Base-by-base conservation (phyloP, 805 yeast genomes). In the Saccharomycopsis guyanensis region DNA sequence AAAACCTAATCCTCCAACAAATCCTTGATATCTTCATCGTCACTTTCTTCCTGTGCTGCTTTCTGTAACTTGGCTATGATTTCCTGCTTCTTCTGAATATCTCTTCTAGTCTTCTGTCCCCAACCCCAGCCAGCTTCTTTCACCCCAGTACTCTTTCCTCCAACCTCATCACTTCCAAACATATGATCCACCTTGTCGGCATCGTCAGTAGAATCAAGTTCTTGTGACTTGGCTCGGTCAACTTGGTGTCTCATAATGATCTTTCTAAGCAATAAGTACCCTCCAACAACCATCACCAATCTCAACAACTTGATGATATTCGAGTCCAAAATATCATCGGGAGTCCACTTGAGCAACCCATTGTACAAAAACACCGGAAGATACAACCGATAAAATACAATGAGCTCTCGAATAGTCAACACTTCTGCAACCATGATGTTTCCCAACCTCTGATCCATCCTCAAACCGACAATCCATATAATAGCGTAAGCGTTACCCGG, bases 41-140 rank as follows among this genome's bases (percentile, higher is more conserved):
- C 53, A 24, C 43, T 46, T 6, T 23, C 33, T 20, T 41, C 36
- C 15, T 34, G 33, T 16, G 43, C 45, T 8, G 38, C 13, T 7
- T 39, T 20, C 36, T 36, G 34, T 4, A 47, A 35, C 13, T 23
- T 20, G 34, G 34, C 44, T 4, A 40, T 10, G 16, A 40, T 16
- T 5, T 40, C 43, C 36, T 44, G 49, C 34, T 47, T 47, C 15
- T 31, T 31, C 33, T 47, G 37, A 20, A 47, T 16, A 16, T 46
- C 42, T 35, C 38, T 25, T 41, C 46, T 42, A 38, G 46, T 39
- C 33, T 46, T 40, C 46, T 46, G 47, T 20, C 50, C 46, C 51
- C 55, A 46, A 23, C 50, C 46, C 53, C 54, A 46, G 13, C 44
- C 31, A 24, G 53, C 49, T 39, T 50, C 53, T 19, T 43, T 37